These are phyloP conservation scores for Syzygium jambos DNA, from an alignment of 345 rosid genomes.

Conservation along the genomic window DNA sequence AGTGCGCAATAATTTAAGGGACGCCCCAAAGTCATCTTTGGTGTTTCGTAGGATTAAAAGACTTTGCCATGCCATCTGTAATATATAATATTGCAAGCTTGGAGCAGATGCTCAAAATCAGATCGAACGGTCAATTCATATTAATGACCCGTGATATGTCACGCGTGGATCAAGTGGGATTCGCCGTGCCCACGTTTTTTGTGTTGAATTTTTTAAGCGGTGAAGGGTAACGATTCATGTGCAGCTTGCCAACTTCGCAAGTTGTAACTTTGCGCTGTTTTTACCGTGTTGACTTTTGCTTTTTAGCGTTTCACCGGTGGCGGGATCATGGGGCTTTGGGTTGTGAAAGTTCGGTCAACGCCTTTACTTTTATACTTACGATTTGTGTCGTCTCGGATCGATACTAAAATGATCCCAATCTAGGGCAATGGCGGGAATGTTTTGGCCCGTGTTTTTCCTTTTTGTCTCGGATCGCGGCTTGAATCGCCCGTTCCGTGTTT, in stretches of 20 bases:
- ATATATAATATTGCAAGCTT: not conserved
- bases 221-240: not conserved
- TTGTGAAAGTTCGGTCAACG: not conserved
- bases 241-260: not conserved
- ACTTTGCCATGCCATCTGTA: not conserved
- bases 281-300: not conserved
- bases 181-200: not conserved
- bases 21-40: not conserved
- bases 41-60: not conserved
- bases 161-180: not conserved
- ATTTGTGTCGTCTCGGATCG: not conserved
- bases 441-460: rapidly evolving
- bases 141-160: not conserved
- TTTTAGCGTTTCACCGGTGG: not conserved
- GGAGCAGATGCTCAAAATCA: not conserved
- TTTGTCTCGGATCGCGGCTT: not conserved
- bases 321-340: not conserved
- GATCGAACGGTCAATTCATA: not conserved
- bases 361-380: not conserved
- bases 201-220: not conserved
- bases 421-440: not conserved
- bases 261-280: not conserved
- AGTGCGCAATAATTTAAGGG: not conserved
- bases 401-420: too few species aligned
- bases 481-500: not conserved